Evolutionary conservation across 345 rosid genomes (phyloP).

Genomic region (Mercurialis annua): DNA sequence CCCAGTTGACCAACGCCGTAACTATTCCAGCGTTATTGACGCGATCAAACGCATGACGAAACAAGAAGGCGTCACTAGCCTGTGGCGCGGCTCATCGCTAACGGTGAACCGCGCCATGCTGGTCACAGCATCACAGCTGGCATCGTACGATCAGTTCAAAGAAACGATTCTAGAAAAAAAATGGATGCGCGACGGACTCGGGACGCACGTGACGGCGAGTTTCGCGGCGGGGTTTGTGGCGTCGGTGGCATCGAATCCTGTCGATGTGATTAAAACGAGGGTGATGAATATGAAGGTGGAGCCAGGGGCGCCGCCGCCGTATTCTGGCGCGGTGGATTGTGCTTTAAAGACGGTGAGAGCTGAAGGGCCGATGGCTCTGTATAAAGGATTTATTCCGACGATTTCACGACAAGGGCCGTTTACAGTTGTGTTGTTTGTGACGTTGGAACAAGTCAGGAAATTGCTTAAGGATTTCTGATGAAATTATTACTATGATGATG

Average conservation of each 20-base stretch:
- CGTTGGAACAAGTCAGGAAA: conserved; percentile 10
- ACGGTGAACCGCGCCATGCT: conserved; percentile 88
- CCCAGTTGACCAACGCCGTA: conserved; percentile 56
- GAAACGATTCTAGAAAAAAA: conserved; percentile 54
- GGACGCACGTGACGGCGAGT: conserved; percentile 77
- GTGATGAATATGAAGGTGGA: conserved; percentile 88
- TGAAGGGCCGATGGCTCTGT: conserved; percentile 76
- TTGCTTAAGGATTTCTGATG: conserved; percentile 9
- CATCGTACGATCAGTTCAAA: conserved; percentile 76
- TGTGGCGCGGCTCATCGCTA: conserved; percentile 82
- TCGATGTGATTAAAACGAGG: conserved; percentile 83
- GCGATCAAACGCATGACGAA: conserved; percentile 64
- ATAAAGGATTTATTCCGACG: conserved; percentile 84
- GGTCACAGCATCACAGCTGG: conserved; percentile 82
- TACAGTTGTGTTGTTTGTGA: conserved; percentile 39
- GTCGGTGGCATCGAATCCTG: conserved; percentile 68
- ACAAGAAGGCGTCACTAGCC: conserved; percentile 67
- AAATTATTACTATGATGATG: not conserved
- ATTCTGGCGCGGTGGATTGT: conserved; percentile 69
- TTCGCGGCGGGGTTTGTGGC: conserved; percentile 88
- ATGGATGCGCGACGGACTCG: conserved; percentile 58
- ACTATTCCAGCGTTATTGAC: conserved; percentile 73
- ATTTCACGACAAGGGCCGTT: conserved; percentile 87
- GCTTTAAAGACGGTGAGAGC: conserved; percentile 68
- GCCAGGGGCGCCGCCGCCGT: conserved; percentile 59